Base-by-base conservation (phyloP, 2,329 filamentous ascomycete species). In the Cladophialophora bantiana region DNA sequence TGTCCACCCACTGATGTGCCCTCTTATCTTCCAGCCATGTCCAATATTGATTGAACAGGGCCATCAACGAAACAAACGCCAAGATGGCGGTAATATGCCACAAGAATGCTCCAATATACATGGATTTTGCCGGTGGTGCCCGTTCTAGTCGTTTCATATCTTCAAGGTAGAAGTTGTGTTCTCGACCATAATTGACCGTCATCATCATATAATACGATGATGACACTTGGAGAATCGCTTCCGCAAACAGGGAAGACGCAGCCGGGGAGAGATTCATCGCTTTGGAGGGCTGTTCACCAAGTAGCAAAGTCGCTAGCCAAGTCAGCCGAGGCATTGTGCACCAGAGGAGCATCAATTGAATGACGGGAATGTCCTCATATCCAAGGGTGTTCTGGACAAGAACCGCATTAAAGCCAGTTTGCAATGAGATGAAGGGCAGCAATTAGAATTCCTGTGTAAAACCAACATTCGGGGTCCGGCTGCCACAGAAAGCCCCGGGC, bases 291-390 rank as follows among this genome's bases (percentile, higher is more conserved):
- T 13, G 15, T 64, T 67, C 4, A 45, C 48, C 38, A 50, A 71
- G 48, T 31, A 75, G n/a, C 36, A 74, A 58, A 32, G 71, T 56
- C 2, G 63, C 35, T n/a, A 74, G 35, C 74, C 74, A 77, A 20
- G 74, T 59, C 26, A 72, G 68, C 15, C 75, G 74, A 45, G 76
- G 76, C 62, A 75, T 73, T 31, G 75, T 68, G 71, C 74, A 76
- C 74, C 74, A 78, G 26, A 78, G 69, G 20, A 77, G 66, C 15
- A 74, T 64, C 35, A 78, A 58, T 59, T 73, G 62, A n/a, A 65
- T 7, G 20, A 76, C 40, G 10, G 73, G 67, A 26, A 74, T 40
- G 34, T 71, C 42, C 32, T 72, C 69, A 58, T 74, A 75, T 4
- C 73, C 74, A 52, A 50, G 45, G 7, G 72, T 73, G 26, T 34